Percentiles rank a stretch among this genome's conserved stretches.
Evolutionary conservation across 192 early-diverging fungal species (phyloP).

Genomic region (Kickxella alabastrina): DNA sequence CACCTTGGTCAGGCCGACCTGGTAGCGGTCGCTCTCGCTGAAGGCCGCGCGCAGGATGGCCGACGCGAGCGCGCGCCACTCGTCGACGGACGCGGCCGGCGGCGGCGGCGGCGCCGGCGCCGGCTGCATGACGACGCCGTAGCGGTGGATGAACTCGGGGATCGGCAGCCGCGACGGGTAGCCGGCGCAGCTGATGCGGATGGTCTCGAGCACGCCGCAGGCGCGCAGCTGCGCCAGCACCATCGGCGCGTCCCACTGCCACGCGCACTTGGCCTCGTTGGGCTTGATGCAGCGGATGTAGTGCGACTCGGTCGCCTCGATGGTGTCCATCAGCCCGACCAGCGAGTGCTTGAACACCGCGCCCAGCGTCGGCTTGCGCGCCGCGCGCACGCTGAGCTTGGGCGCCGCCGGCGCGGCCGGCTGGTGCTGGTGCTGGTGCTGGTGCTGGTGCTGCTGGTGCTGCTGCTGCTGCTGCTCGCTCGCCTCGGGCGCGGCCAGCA

Average conservation of each 20-base stretch:
- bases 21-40: constrained; percentile 79
- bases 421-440: constrained; percentile 1
- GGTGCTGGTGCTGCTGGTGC: neutral
- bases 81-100: constrained; percentile 45
- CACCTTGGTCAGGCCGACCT: constrained; percentile 92
- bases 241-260: constrained; percentile 92
- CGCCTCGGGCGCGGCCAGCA: constrained; percentile 46
- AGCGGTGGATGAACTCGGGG: constrained; percentile 88
- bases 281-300: constrained; percentile 99
- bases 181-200: constrained; percentile 96
- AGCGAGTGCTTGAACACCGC: constrained; percentile 94
- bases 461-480: neutral
- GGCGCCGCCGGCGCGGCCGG: neutral
- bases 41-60: constrained; percentile 66
- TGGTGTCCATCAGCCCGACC: constrained; percentile 92
- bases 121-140: constrained; percentile 55
- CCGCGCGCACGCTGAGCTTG: constrained; percentile 24
- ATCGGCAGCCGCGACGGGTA: constrained; percentile 90
- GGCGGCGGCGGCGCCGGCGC: constrained; percentile 49
- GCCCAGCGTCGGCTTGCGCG: constrained; percentile 90
- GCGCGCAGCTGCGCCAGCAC: constrained; percentile 91
- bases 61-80: constrained; percentile 57
- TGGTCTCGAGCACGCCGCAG: constrained; percentile 99
- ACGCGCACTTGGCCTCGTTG: constrained; percentile 89
- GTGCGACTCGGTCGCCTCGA: constrained; percentile 86